Percentiles rank a stretch among this genome's conserved stretches.
Conservation (phyloP, 495 filamentous ascomycete genomes). For the Aspergillus mulundensis region DNA sequence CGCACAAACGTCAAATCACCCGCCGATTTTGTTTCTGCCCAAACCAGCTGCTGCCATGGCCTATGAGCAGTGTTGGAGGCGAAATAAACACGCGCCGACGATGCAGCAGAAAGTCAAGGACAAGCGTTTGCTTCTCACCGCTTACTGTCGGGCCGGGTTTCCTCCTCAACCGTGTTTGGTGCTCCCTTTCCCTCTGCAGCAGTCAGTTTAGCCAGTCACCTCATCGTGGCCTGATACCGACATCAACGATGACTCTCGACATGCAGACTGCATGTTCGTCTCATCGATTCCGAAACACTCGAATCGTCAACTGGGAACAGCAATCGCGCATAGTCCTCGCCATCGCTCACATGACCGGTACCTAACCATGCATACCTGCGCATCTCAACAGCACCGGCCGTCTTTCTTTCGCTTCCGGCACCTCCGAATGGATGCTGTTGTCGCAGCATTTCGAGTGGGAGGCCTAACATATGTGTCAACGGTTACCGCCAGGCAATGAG, state of each 20-base stretch:
- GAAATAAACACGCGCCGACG: constrained; percentile 20
- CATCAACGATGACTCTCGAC: constrained; percentile 3
- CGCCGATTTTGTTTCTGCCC: constrained; percentile 24
- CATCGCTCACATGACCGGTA: constrained; percentile 22
- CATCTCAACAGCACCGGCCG: constrained; percentile 15
- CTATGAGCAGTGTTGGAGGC: constrained; percentile 10
- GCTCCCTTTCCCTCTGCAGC: constrained; percentile 3
- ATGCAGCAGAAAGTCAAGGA: constrained; percentile 14
- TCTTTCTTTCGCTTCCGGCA: constrained; percentile 26
- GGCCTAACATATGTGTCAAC: not conserved
- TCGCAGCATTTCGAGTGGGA: constrained; percentile 12
- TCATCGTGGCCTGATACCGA: not conserved
- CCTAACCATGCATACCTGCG: constrained; percentile 13
- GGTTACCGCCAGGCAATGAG: not conserved
- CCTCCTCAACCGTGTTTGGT: not conserved
- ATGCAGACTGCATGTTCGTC: constrained; percentile 4
- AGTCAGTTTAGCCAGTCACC: not conserved
- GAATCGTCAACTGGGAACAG: constrained; percentile 8
- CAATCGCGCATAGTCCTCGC: constrained; percentile 7
- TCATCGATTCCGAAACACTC: constrained; percentile 4
- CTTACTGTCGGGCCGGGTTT: constrained; percentile 12
- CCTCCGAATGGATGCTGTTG: constrained; percentile 35
- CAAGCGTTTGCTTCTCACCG: constrained; percentile 18
- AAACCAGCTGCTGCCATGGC: constrained; percentile 14
- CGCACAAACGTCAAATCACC: constrained; percentile 6